These are phyloP conservation scores for Candida tallmaniae DNA, from an alignment of 805 yeast species.

Conservation along the genomic window DNA sequence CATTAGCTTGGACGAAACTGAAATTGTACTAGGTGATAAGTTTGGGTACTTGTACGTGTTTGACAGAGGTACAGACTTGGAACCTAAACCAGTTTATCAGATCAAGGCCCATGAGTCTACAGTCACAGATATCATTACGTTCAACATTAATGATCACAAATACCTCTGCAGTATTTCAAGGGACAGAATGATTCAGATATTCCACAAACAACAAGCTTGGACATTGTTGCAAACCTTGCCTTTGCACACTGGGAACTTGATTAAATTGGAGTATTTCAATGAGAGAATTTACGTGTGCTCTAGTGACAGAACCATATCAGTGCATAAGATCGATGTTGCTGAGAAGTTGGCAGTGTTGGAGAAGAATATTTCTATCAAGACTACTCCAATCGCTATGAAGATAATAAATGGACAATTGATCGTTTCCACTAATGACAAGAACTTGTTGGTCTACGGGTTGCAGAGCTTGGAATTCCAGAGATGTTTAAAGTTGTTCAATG, in stretches of 20 bases:
- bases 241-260: constrained; percentile 51
- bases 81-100: constrained; percentile 9
- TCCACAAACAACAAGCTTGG: constrained; percentile 39
- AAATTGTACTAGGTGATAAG: constrained; percentile 45
- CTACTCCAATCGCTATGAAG: constrained; percentile 45
- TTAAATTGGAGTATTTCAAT: constrained; percentile 29
- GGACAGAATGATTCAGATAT: constrained; percentile 61
- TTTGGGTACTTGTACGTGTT: constrained; percentile 37
- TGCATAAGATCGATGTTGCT: constrained; percentile 39
- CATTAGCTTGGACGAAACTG: constrained; percentile 28
- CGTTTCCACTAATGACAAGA: constrained; percentile 51
- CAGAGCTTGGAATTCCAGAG: constrained; percentile 28
- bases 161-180: constrained; percentile 49
- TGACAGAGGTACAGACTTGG: constrained; percentile 10
- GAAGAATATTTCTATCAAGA: constrained; percentile 47
- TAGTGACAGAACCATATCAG: constrained; percentile 55
- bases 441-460: constrained; percentile 36
- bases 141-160: constrained; percentile 20
- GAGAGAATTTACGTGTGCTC: constrained; percentile 48
- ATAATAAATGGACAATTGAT: constrained; percentile 35
- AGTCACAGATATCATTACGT: constrained; percentile 41
- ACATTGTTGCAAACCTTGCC: constrained; percentile 55
- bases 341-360: constrained; percentile 22
- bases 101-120: constrained; percentile 50
- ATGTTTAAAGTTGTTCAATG: constrained; percentile 39